These are phyloP conservation scores for Salinomyces thailandicus DNA, from an alignment of 2,329 filamentous ascomycete genomes.

Conservation along the genomic window DNA sequence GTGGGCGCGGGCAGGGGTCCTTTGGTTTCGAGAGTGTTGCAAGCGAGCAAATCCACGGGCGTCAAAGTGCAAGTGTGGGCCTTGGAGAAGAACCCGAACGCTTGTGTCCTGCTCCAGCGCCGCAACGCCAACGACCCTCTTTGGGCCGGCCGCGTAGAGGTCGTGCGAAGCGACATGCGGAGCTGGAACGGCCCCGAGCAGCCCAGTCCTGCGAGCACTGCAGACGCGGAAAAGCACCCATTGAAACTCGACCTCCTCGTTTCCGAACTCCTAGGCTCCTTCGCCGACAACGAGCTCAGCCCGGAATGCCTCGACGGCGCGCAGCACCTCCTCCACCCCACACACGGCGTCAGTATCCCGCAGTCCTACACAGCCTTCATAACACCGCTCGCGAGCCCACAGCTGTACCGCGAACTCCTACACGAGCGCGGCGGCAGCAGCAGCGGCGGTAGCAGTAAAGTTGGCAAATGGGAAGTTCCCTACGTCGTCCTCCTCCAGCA, in stretches of 20 bases:
- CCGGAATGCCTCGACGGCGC: constrained; percentile 95
- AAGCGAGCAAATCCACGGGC: constrained; percentile 64
- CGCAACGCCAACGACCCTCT: constrained; percentile 59
- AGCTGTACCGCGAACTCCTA: constrained; percentile 70
- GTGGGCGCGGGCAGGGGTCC: constrained; percentile 89
- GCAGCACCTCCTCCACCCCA: constrained; percentile 71
- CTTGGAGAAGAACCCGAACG: constrained; percentile 96
- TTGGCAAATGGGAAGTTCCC: constrained; percentile 73
- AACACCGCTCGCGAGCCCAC: constrained; percentile 82
- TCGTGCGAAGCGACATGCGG: constrained; percentile 96
- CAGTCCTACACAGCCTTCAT: constrained; percentile 87
- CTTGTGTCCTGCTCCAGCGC: constrained; percentile 80
- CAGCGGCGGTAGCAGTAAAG: constrained; percentile 35
- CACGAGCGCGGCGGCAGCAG: constrained; percentile 41
- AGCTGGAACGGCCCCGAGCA: constrained; percentile 74
- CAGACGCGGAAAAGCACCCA: constrained; percentile 33
- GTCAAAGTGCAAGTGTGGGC: constrained; percentile 81
- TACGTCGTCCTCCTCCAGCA: constrained; percentile 91
- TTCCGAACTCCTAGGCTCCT: constrained; percentile 88
- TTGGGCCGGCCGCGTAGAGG: constrained; percentile 72
- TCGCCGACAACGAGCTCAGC: constrained; percentile 92
- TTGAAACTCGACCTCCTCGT: constrained; percentile 82
- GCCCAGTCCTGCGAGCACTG: constrained; percentile 19
- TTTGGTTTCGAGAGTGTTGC: constrained; percentile 75
- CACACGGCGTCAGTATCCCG: constrained; percentile 85